These are phyloP conservation scores for Rutstroemia sp. DNA, from an alignment of 2,329 filamentous ascomycete species.

Conservation along the genomic window DNA sequence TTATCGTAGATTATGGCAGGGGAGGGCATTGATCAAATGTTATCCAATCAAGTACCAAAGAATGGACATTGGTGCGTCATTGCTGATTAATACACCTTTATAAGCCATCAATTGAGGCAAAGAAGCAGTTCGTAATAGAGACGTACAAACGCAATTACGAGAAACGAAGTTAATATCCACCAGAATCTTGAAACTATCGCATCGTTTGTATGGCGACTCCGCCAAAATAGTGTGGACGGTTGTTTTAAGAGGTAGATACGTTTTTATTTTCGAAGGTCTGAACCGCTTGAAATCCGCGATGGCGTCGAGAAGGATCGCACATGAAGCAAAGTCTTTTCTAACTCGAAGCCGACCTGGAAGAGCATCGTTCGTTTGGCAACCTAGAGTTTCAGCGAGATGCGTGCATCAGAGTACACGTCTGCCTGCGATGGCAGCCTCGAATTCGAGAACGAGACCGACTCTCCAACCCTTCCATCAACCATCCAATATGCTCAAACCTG, in stretches of 20 bases:
- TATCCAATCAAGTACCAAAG: too few species aligned
- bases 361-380: slow-evolving; percentile 25
- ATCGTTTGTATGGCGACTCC: background rate
- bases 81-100: too few species aligned
- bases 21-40: too few species aligned
- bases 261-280: background rate
- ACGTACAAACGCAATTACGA: too few species aligned
- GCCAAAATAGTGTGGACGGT: background rate
- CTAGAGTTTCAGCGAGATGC: slow-evolving; percentile 29
- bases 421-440: slow-evolving; percentile 40
- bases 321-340: slow-evolving; percentile 16
- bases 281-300: slow-evolving; percentile 9
- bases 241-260: background rate
- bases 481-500: slow-evolving; percentile 30
- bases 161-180: too few species aligned
- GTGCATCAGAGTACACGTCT: slow-evolving; percentile 37
- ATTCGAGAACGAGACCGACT: slow-evolving; percentile 37
- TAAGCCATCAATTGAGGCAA: too few species aligned
- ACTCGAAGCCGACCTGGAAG: slow-evolving; percentile 22
- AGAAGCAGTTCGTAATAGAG: too few species aligned
- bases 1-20: too few species aligned
- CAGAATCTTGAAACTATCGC: background rate
- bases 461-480: slow-evolving; percentile 36
- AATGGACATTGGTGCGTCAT: too few species aligned
- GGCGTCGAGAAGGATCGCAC: slow-evolving; percentile 21